Evolutionary conservation across 1,284 basidiomycete genomes (phyloP).

Genomic region (Retiboletus flavoniger): DNA sequence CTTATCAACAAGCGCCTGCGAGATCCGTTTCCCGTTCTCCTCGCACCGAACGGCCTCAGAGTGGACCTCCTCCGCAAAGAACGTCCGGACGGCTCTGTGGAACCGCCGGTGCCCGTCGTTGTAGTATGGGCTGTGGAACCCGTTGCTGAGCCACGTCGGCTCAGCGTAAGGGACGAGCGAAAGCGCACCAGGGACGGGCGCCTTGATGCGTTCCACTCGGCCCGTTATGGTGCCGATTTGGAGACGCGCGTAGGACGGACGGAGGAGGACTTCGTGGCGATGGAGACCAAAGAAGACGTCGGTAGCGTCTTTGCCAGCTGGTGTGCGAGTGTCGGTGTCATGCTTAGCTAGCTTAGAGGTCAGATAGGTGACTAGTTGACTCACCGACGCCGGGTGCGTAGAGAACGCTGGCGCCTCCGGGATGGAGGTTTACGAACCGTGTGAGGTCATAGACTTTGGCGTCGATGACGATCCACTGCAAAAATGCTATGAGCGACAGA

Average conservation of each 20-base stretch:
- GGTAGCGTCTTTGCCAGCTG: constrained; percentile 81
- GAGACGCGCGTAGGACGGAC: constrained; percentile 80
- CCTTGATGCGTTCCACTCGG: constrained; percentile 61
- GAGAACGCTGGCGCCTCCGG: constrained; percentile 64
- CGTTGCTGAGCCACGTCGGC: constrained; percentile 81
- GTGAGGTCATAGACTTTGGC: constrained; percentile 66
- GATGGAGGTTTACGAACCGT: constrained; percentile 64
- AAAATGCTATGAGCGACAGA: constrained; percentile 1
- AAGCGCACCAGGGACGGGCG: constrained; percentile 62
- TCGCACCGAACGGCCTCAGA: constrained; percentile 71
- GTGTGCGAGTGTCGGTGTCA: neutral
- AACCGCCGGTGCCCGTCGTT: constrained; percentile 68
- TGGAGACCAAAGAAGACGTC: constrained; percentile 91
- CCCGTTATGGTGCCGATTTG: constrained; percentile 77
- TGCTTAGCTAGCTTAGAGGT: neutral
- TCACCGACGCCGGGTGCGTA: constrained; percentile 40
- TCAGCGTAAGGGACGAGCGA: constrained; percentile 88
- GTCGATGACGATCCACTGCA: constrained; percentile 65
- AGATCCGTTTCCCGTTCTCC: constrained; percentile 75
- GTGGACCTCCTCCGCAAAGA: constrained; percentile 62
- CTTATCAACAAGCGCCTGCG: constrained; percentile 73
- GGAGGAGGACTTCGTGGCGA: constrained; percentile 80
- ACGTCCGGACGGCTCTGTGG: constrained; percentile 62
- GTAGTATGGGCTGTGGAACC: constrained; percentile 85
- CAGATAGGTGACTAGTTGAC: constrained; percentile 15